Conservation (phyloP, 352 stramenopile species). For the Achlya hypogyna region DNA sequence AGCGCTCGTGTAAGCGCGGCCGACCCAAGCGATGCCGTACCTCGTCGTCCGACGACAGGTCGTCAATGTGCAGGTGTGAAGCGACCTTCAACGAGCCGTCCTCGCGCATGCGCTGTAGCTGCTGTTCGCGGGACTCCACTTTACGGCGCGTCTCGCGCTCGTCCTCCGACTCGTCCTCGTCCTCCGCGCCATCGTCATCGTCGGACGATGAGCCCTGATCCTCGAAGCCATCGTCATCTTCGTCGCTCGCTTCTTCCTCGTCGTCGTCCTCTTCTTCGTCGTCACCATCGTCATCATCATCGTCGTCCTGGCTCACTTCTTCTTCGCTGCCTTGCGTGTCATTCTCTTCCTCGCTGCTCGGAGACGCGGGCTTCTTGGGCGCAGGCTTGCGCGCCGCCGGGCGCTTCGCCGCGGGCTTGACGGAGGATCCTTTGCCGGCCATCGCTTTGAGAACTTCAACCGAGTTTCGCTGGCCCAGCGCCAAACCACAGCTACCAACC, state of each 20-base stretch:
- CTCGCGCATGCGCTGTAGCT: conserved; percentile 76
- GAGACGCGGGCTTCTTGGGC: conserved; percentile 11
- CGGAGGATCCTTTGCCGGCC: not conserved
- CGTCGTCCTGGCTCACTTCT: conserved; percentile 36
- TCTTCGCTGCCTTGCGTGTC: not conserved
- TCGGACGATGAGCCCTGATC: conserved; percentile 80
- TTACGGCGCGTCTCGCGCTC: conserved; percentile 77
- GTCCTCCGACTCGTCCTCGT: conserved; percentile 58
- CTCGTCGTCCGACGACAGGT: conserved; percentile 98
- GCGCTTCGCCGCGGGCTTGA: not conserved
- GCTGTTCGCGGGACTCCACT: conserved; percentile 55
- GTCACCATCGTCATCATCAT: conserved; percentile 41
- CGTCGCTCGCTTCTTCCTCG: conserved; percentile 37
- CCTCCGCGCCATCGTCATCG: conserved; percentile 43
- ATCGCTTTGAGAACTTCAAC: not conserved
- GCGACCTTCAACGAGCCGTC: conserved; percentile 74
- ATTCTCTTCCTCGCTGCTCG: conserved; percentile 18
- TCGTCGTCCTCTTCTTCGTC: conserved; percentile 37
- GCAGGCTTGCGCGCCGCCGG: not conserved
- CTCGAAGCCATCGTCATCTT: conserved; percentile 65
- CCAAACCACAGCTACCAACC: not conserved
- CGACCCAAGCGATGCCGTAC: conserved; percentile 16
- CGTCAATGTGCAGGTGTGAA: conserved; percentile 93
- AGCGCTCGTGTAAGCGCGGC: conserved; percentile 1
- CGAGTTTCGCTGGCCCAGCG: not conserved